Percentiles rank a stretch among this genome's conserved stretches.
These are phyloP conservation scores for Zasmidium citrigriseum DNA, from an alignment of 2,329 filamentous ascomycete genomes.

Conservation along the genomic window DNA sequence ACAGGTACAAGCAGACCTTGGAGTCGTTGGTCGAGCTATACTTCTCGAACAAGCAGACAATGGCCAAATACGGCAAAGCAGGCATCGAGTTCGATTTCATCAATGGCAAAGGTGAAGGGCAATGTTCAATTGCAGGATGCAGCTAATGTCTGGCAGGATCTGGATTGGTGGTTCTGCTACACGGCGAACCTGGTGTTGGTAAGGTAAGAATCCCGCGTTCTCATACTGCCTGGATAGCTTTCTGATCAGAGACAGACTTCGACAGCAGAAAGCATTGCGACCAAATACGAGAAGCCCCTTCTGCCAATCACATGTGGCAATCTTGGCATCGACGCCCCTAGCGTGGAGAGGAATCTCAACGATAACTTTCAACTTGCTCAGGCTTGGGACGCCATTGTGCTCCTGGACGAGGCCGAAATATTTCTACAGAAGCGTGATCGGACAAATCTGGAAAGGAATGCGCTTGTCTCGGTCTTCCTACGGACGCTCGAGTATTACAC, in stretches of 20 bases:
- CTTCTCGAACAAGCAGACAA: not conserved
- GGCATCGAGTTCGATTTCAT: not conserved
- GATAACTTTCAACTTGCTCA: not conserved
- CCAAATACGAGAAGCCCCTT: not conserved
- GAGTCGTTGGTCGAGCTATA: not conserved
- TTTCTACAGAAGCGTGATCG: conserved; percentile 43
- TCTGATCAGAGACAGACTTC: not conserved
- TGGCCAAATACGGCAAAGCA: not conserved
- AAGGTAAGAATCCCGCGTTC: no score
- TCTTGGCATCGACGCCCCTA: not conserved
- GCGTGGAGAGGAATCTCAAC: not conserved
- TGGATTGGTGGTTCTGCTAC: not conserved
- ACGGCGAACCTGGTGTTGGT: not conserved
- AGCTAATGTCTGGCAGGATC: not conserved
- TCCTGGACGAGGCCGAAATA: conserved; percentile 54
- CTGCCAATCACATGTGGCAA: not conserved
- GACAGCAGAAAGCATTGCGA: not conserved
- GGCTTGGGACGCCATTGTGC: conserved; percentile 52
- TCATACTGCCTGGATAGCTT: no score
- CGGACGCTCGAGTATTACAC: conserved; percentile 40
- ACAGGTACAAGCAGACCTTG: not conserved
- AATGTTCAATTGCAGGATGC: not conserved
- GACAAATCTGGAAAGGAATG: conserved; percentile 47
- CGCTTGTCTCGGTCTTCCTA: conserved; percentile 47
- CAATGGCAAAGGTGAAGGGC: not conserved